phyloP scores from a whole-genome alignment of 1,284 basidiomycete species.

The Irpex sp. region DNA sequence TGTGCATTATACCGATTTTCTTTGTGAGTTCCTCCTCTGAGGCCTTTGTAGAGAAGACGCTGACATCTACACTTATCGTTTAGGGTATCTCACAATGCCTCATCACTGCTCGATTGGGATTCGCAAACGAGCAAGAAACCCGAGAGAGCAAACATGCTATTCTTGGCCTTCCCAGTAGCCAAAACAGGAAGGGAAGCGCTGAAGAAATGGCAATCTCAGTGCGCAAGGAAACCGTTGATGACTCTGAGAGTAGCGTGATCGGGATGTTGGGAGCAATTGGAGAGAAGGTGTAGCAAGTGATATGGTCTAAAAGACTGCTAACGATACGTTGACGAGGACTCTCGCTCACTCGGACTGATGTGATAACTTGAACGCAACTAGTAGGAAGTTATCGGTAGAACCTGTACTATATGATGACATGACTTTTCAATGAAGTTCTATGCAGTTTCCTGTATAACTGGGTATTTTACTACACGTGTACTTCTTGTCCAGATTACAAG shows the following conservation, averaged over 20 bases:
- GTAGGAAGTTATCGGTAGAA: no score
- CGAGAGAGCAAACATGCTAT: neutral
- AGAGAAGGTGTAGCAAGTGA: neutral
- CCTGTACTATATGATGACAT: no score
- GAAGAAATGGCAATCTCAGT: neutral
- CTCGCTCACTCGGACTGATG: no score
- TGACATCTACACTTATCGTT: neutral
- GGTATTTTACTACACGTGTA: no score
- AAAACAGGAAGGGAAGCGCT: neutral
- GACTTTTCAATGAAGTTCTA: no score
- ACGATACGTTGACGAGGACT: no score
- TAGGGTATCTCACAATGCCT: slow-evolving; percentile 17
- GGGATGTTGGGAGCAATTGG: neutral
- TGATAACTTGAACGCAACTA: no score
- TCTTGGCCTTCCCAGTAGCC: neutral
- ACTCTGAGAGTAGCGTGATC: neutral
- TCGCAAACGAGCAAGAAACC: slow-evolving; percentile 1
- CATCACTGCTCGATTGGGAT: slow-evolving; percentile 16
- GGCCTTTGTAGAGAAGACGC: no score
- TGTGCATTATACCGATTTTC: slow-evolving; percentile 8
- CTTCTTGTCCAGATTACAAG: no score
- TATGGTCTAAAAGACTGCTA: neutral
- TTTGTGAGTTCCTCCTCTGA: slow-evolving; percentile 2
- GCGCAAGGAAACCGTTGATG: neutral
- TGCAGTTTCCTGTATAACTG: no score